Evolutionary conservation across 108 stramenopile genomes (phyloP).

Genomic region (Pseudonitzschia pungens): DNA sequence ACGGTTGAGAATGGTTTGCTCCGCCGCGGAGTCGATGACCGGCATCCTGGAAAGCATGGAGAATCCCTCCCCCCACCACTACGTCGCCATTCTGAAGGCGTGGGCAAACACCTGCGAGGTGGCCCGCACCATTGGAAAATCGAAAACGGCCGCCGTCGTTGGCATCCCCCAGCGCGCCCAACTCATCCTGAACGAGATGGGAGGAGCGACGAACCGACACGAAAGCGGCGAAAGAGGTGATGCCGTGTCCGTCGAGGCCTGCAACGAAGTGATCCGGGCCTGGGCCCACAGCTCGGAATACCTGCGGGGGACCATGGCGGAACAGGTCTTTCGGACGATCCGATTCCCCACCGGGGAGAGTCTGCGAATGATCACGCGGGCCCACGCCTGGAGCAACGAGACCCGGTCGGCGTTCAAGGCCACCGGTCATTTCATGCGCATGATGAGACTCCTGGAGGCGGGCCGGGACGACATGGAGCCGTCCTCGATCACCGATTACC

Average conservation of each 20-base stretch:
- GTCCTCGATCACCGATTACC: constrained; percentile 70
- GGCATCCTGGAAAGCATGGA: constrained; percentile 20
- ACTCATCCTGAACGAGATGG: constrained; percentile 33
- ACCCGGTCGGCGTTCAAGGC: constrained; percentile 61
- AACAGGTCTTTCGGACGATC: constrained; percentile 41
- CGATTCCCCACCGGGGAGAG: constrained; percentile 27
- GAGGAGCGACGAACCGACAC: too few relatives aligned
- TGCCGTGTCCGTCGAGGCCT: constrained; percentile 10
- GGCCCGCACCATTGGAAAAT: neutral
- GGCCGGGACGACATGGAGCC: constrained; percentile 67
- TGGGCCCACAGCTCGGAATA: constrained; percentile 62
- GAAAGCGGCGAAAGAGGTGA: neutral
- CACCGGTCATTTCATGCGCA: constrained; percentile 69
- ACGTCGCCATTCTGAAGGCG: constrained; percentile 15
- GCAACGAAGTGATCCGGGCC: constrained; percentile 42
- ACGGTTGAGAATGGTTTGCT: constrained; percentile 17
- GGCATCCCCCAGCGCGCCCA: constrained; percentile 59
- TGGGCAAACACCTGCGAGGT: constrained; percentile 37
- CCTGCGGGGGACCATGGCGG: constrained; percentile 42
- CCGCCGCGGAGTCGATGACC: constrained; percentile 25
- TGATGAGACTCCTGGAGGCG: constrained; percentile 53
- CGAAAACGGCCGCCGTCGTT: constrained; percentile 1
- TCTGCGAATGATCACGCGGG: constrained; percentile 59
- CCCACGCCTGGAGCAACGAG: constrained; percentile 57
- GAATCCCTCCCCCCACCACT: constrained; percentile 23